Evolutionary conservation across 2,329 filamentous ascomycete species (phyloP), one percentile per base, ranked within the genome.

Genomic region (Colletotrichum sublineola): DNA sequence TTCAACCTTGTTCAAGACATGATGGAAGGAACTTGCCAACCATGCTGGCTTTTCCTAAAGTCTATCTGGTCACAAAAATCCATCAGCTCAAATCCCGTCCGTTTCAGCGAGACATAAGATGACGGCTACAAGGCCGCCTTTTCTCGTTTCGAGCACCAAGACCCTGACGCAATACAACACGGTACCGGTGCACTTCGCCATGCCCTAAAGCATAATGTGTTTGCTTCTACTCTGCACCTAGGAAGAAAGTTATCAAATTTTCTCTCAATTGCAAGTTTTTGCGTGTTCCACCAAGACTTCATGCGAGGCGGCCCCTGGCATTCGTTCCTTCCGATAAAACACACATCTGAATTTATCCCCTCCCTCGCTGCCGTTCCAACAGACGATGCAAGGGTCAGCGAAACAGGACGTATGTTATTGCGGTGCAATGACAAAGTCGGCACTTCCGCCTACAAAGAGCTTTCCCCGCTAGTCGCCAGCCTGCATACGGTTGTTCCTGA

Each of bases 91-190:
- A 64, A 69, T 72, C 40, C 66, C 46, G 46, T 33, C 60, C 38
- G 69, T 69, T 72, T 72, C 69, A 72, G 55, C 46, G 14, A 52
- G 38, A 72, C 60, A 56, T 64, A 46, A 65, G 69, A 72, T 61
- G 69, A 65, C 66, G 69, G 66, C 58, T 60, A 67, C 57, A 33
- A 12, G 68, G 36, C 57, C 58, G 20, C 38, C 29, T 15, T 60
- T 61, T 40, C 33, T 20, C 60, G 64, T 68, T 57, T 68, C 52
- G 50, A 60, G 58, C 67, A 72, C 44, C 38, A 44, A 29, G 63
- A 57, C 65, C 42, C 52, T 24, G 29, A 68, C 63, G 44, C 44
- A 24, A 57, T 29, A 18, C 62, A 18, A 2, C 8, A 29, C 14
- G 12, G 44, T 46, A 14, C 55, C 55, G 46, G 40, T 48, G 40